Evolutionary conservation across 2,329 filamentous ascomycete genomes (phyloP), one percentile per base, ranked within the genome.

Genomic region (Cladorrhinum sp.): DNA sequence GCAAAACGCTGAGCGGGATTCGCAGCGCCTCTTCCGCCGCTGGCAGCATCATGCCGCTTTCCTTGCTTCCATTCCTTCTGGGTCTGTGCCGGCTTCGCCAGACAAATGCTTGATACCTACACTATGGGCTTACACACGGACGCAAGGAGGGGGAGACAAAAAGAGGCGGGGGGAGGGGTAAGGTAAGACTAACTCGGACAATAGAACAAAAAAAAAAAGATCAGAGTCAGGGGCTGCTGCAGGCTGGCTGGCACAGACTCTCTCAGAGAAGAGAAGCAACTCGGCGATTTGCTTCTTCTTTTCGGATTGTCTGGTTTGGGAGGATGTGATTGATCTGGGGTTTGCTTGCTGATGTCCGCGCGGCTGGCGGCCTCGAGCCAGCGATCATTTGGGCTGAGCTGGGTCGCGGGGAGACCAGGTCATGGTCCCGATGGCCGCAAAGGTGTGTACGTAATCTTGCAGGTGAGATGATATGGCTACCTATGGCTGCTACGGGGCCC

Each of bases 301-400:
- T 45, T 53, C 25, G 20, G 49, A 52, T n/a, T 27, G n/a, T 36
- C 49, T 45, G n/a, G 9, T 32, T 32, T 45, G 41, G 16, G 41
- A 45, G 18, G 41, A 45, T 45, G 7, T 45, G 41, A 45, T 45
- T 45, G 41, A 18, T 45, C 41, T 45, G 41, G n/a, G 16, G n/a
- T 45, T 32, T 45, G n/a, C 18, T 45, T 45, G n/a, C 41, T 45
- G 41, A 60, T 57, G 56, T 48, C 54, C 55, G 60, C 60, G 62
- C 62, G 60, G 60, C 52, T 62, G 62, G 62, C 60, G 58, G 62
- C 56, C 49, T 59, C 45, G 62, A 16, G 12, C n/a, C n/a, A 45
- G 49, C 53, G 58, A 62, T 60, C 62, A 60, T 49, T 18, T 48
- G 38, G 32, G 32, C 49, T 51, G 56, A 22, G 49, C 32, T 61